phyloP scores from a whole-genome alignment of 768 basidiomycete species.

The Mycena rosella region DNA sequence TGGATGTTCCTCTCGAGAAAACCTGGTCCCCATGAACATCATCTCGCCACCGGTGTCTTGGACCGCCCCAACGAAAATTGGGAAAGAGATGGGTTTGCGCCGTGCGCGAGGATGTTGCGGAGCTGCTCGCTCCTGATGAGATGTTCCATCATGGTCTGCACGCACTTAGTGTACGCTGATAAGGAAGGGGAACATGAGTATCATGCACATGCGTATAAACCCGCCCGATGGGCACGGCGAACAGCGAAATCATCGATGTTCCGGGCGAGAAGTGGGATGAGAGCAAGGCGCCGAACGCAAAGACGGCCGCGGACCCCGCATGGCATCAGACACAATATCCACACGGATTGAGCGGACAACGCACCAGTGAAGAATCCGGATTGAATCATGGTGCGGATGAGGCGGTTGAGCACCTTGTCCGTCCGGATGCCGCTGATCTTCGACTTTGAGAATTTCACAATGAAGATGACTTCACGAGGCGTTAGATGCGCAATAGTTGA shows the following conservation, averaged over 20 bases:
- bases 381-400: constrained; percentile 14
- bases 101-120: too few species aligned
- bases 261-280: constrained; percentile 7
- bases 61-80: too few species aligned
- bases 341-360: background rate
- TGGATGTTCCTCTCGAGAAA: too few species aligned
- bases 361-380: constrained; percentile 18
- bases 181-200: background rate
- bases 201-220: constrained; percentile 25
- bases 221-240: constrained; percentile 24
- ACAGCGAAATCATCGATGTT: constrained; percentile 6
- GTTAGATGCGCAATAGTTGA: background rate
- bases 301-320: constrained; percentile 4
- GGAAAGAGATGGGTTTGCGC: too few species aligned
- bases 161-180: too few species aligned
- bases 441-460: background rate
- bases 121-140: too few species aligned
- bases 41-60: too few species aligned
- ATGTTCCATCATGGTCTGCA: background rate
- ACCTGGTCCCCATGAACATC: too few species aligned
- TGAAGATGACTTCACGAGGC: background rate
- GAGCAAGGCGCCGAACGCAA: constrained; percentile 21
- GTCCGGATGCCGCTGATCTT: constrained; percentile 13
- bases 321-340: background rate
- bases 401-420: constrained; percentile 12